Percentiles rank a stretch among this genome's conserved stretches.
phyloP scores from a whole-genome alignment of 225 moss, liverwort and hornwort species.

The Antitrichia curtipendula region DNA sequence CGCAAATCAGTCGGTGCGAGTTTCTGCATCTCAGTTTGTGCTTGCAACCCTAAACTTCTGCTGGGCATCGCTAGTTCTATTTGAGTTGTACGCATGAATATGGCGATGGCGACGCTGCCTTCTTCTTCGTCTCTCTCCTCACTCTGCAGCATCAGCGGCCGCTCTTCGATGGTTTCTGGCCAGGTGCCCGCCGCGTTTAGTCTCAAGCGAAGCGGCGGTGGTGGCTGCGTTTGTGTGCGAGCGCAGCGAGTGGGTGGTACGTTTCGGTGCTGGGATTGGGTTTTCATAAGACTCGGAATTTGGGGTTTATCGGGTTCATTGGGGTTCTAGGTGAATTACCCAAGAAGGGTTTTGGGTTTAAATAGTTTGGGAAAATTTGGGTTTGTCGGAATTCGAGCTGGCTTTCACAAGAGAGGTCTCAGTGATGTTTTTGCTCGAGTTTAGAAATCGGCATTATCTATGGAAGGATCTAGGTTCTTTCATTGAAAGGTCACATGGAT shows the following conservation, averaged over 20 bases:
- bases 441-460: not conserved
- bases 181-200: not conserved
- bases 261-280: not conserved
- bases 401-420: not conserved
- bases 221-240: slow-evolving; percentile 8
- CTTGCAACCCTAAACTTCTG: not conserved
- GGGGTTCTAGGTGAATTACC: not conserved
- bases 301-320: not conserved
- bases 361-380: not conserved
- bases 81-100: not conserved
- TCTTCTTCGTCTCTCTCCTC: slow-evolving; percentile 8
- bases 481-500: not conserved
- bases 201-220: not conserved
- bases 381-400: not conserved
- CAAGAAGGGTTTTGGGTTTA: not conserved
- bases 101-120: not conserved
- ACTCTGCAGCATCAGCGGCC: slow-evolving; percentile 12
- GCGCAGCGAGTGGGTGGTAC: slow-evolving; percentile 22
- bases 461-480: not conserved
- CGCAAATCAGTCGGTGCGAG: not conserved
- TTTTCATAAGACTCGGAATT: not conserved
- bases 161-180: not conserved
- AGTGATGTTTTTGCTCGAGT: not conserved
- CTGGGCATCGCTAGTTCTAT: not conserved
- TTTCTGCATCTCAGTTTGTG: not conserved